These are phyloP conservation scores for Microsporum audouinii DNA, from an alignment of 2,329 filamentous ascomycete genomes.

Conservation along the genomic window DNA sequence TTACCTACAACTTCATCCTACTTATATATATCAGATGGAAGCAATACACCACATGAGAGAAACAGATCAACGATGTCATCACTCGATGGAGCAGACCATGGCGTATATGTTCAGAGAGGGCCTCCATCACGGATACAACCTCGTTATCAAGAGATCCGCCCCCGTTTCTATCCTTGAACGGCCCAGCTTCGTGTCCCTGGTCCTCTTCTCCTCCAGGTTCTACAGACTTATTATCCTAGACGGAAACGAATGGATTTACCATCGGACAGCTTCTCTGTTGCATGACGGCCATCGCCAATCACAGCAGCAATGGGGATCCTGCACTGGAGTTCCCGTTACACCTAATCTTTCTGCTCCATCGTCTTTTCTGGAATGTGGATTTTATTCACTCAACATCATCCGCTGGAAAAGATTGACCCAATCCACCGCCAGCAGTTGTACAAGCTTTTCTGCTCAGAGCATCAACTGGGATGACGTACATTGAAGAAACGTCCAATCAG, in stretches of 20 bases:
- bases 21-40: neutral
- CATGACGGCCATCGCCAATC: neutral
- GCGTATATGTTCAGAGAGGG: neutral
- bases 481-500: neutral
- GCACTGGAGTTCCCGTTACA: neutral
- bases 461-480: neutral
- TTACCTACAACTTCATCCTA: neutral
- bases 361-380: neutral
- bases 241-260: neutral
- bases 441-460: neutral
- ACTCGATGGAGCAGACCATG: neutral
- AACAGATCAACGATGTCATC: neutral
- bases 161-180: neutral
- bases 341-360: neutral
- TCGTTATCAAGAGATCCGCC: neutral
- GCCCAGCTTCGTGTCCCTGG: neutral
- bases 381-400: neutral
- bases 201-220: neutral
- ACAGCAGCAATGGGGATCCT: neutral
- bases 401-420: neutral
- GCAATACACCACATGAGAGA: neutral
- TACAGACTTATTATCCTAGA: neutral
- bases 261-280: neutral
- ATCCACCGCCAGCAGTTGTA: neutral
- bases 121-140: neutral